phyloP scores from a whole-genome alignment of 2,329 filamentous ascomycete genomes.

The Dactylonectria macrodidyma region DNA sequence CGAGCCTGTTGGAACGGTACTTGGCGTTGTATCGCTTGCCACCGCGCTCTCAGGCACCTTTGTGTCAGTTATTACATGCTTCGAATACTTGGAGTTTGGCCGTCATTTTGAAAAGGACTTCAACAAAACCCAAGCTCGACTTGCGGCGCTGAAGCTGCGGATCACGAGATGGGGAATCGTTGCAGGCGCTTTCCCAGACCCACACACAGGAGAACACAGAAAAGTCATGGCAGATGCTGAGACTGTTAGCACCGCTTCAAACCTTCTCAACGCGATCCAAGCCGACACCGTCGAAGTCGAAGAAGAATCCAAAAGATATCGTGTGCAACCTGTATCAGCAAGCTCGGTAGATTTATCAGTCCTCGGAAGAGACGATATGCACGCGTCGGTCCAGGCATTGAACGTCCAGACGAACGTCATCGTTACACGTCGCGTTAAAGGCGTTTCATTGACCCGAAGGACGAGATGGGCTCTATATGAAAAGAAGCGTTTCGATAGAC shows the following conservation, averaged over 20 bases:
- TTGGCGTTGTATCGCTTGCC: not conserved
- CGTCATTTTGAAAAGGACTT: not conserved
- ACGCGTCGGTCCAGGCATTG: not conserved
- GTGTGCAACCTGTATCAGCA: not conserved
- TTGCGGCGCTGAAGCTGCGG: too few species aligned
- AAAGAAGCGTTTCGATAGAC: not conserved
- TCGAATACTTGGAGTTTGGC: not conserved
- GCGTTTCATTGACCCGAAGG: not conserved
- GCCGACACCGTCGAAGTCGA: too few species aligned
- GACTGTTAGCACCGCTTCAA: too few species aligned
- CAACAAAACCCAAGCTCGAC: not conserved
- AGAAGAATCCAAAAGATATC: not conserved
- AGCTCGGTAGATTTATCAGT: not conserved
- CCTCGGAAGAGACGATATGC: not conserved
- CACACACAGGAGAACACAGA: too few species aligned
- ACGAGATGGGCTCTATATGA: not conserved
- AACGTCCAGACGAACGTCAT: not conserved
- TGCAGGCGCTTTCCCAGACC: too few species aligned
- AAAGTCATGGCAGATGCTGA: too few species aligned
- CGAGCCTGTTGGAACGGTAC: not conserved
- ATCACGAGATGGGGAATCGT: too few species aligned
- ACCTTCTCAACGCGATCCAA: too few species aligned
- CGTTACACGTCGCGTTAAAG: not conserved
- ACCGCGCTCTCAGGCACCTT: not conserved
- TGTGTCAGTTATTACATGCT: not conserved